A percentile compares a stretch with the other conserved stretches of the same genome.
Conservation (phyloP, 768 basidiomycete species). For the Harrya chromipes region DNA sequence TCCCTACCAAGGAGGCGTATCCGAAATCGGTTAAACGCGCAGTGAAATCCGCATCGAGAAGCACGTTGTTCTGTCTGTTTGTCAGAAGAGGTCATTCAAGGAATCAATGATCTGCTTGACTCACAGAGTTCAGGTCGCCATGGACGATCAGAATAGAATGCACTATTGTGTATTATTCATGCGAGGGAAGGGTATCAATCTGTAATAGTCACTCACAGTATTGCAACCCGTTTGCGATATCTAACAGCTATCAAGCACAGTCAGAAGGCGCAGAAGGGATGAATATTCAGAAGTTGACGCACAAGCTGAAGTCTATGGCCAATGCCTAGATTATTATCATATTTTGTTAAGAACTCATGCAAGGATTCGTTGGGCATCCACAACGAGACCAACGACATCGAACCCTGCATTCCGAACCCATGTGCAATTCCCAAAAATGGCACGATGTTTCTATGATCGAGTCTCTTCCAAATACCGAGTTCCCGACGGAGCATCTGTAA, state of each 20-base stretch:
- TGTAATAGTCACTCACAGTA: neutral
- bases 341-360: constrained; percentile 12
- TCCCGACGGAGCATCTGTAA: constrained; percentile 25
- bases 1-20: too few relatives aligned
- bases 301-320: constrained; percentile 11
- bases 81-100: neutral
- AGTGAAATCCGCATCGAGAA: constrained; percentile 20
- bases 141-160: constrained; percentile 10
- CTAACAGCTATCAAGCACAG: constrained; percentile 17
- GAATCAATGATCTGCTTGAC: neutral
- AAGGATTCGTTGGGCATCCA: constrained; percentile 31
- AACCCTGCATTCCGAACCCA: constrained; percentile 22
- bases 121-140: constrained; percentile 14
- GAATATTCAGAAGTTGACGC: constrained; percentile 4
- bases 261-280: constrained; percentile 11
- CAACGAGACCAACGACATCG: constrained; percentile 27
- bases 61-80: constrained; percentile 12
- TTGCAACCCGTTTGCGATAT: constrained; percentile 12
- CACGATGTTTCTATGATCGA: constrained; percentile 25
- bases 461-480: constrained; percentile 27
- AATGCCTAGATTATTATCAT: neutral
- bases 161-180: neutral
- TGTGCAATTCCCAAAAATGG: constrained; percentile 14
- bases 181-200: neutral
- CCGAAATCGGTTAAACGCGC: constrained; percentile 45